Evolutionary conservation across 768 basidiomycete genomes (phyloP), one percentile per base, ranked within the genome.

Genomic region (Cystoderma amianthinum): DNA sequence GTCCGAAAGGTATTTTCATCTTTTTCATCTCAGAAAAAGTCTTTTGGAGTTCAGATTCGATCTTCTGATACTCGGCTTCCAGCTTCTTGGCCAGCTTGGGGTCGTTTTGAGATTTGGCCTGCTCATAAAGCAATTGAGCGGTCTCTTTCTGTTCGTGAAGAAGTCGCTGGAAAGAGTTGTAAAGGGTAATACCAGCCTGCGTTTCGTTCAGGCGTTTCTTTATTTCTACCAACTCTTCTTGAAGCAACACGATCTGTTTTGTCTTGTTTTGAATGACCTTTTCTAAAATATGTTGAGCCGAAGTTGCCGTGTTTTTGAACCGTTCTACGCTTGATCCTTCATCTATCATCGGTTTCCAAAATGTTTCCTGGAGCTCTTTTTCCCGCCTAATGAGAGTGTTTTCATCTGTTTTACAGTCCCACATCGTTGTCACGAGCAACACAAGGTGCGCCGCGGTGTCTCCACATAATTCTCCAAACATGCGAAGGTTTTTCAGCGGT

Each of bases 401-500:
- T 1, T 48, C 50, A 13, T 60, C 49, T 30, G 53, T 52, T 16
- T 36, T 36, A 17, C 9, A 15, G 45, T 60, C 60, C 67, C 65
- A 69, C 59, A 63, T 66, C 12, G 67, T 67, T 2, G 68, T 65
- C 11, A 54, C 59, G 11, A 70, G 45, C 12, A 60, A 43, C 3
- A 70, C 60, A 9, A 58, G 58, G 1, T 46, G 44, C 16, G 62
- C 54, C 16, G 51, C 55, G 10, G 39, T 42, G 23, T 53, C 48
- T 7, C 58, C 55, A 37, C 46, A 64, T 37, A 44, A 51, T 38
- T 43, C 42, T 15, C 43, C 61, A 36, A 69, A 65, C 48, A 63
- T 52, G 3, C 48, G 49, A 12, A 66, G 54, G 43, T 67, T 63
- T 32, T 50, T 61, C 18, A 56, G 36, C 0, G 62, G 51, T 1